Percentiles rank a stretch among this genome's conserved stretches.
Evolutionary conservation across 768 basidiomycete species (phyloP).

Genomic region (Clitopilus hobsonii): DNA sequence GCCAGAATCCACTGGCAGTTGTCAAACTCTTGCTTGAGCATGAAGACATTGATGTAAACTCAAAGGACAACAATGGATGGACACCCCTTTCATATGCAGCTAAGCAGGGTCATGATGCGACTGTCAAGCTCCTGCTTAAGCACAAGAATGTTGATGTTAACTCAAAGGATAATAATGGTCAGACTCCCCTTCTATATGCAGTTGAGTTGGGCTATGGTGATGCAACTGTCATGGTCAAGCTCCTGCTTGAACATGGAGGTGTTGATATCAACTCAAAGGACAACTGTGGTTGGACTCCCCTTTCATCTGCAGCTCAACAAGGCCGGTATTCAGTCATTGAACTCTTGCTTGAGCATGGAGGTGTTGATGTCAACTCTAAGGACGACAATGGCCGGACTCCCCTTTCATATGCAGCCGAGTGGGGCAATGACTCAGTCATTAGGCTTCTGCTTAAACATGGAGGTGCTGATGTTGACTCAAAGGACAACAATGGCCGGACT

Average conservation of each 20-base stretch:
- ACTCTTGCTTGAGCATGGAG: neutral
- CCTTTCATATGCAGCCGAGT: neutral
- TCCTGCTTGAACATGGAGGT: neutral
- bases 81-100: neutral
- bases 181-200: neutral
- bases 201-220: neutral
- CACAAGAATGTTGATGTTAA: no score
- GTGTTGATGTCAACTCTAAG: neutral
- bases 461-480: neutral
- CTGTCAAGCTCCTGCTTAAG: no score
- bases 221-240: neutral
- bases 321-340: neutral
- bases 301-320: neutral
- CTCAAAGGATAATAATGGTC: no score
- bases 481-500: neutral
- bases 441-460: neutral
- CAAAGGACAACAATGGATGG: neutral
- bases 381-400: neutral
- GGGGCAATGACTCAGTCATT: neutral
- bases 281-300: neutral
- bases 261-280: neutral
- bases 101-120: no score
- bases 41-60: neutral
- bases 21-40: neutral
- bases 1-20: no score